Conservation (phyloP, 371 early-diverging fungal genomes). For the Massospora cicadina region DNA sequence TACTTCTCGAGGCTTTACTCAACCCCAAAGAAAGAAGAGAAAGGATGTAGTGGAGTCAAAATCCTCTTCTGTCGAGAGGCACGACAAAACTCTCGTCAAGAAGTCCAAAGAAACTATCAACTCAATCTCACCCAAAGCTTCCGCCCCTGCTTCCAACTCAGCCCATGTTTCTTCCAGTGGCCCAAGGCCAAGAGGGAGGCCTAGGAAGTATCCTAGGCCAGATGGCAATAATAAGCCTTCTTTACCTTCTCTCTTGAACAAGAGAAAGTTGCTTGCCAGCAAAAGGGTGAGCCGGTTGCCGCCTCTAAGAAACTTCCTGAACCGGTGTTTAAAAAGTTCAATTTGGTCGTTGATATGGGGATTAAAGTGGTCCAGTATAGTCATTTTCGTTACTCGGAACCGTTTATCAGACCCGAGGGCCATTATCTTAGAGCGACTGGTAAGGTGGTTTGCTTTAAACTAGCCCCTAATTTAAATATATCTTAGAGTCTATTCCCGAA, state of each 20-base stretch:
- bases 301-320: background rate
- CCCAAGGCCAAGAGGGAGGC: background rate
- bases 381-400: background rate
- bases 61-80: too few relatives aligned
- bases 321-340: background rate
- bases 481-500: constrained; percentile 20
- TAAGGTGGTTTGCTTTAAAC: constrained; percentile 20
- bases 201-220: background rate
- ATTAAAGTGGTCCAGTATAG: background rate
- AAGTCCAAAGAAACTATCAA: too few relatives aligned
- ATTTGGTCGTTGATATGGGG: background rate
- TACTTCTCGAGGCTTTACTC: too few relatives aligned
- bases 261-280: background rate
- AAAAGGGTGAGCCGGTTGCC: background rate
- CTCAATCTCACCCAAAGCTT: too few relatives aligned
- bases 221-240: background rate
- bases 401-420: background rate
- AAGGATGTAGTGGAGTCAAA: too few relatives aligned
- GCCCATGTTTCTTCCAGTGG: background rate
- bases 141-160: background rate
- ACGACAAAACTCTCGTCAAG: too few relatives aligned
- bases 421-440: constrained; percentile 46
- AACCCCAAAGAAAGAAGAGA: too few relatives aligned
- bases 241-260: background rate
- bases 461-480: background rate